Evolutionary conservation across 2,329 filamentous ascomycete species (phyloP).

Genomic region (Furcasterigmium furcatum): DNA sequence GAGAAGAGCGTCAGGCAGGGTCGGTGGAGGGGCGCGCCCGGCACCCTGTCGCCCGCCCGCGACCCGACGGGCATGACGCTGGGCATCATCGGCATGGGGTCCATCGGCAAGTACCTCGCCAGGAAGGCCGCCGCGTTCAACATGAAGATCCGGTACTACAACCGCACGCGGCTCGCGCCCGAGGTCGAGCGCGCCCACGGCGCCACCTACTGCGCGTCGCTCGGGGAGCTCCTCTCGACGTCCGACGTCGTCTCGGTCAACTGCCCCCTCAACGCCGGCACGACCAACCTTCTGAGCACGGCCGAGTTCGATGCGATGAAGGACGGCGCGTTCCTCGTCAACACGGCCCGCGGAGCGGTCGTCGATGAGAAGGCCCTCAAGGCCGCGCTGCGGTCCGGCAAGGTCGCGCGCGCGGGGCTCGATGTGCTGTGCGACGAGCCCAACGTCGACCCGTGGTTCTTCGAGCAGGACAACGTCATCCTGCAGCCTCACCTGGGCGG

Average conservation of each 20-base stretch:
- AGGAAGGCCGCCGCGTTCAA: constrained; percentile 36
- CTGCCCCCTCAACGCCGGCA: constrained; percentile 36
- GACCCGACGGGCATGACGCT: constrained; percentile 41
- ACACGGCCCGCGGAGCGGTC: constrained; percentile 47
- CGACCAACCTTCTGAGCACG: constrained; percentile 32
- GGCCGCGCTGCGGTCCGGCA: constrained; percentile 40
- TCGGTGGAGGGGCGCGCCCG: constrained; percentile 27
- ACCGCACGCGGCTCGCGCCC: constrained; percentile 28
- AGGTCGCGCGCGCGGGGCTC: constrained; percentile 41
- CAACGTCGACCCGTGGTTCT: constrained; percentile 33
- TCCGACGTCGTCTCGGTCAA: constrained; percentile 38
- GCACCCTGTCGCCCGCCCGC: constrained; percentile 9
- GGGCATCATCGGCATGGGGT: constrained; percentile 45
- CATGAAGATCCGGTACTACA: constrained; percentile 40
- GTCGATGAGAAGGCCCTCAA: constrained; percentile 46
- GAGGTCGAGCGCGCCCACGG: constrained; percentile 29
- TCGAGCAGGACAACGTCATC: constrained; percentile 33
- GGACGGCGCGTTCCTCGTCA: constrained; percentile 41
- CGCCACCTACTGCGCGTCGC: constrained; percentile 28
- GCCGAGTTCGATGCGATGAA: constrained; percentile 43
- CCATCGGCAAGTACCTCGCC: constrained; percentile 41
- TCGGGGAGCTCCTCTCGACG: constrained; percentile 33
- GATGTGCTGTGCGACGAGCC: constrained; percentile 46
- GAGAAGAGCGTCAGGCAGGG: constrained; percentile 32
- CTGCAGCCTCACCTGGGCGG: constrained; percentile 42